Evolutionary conservation across 2,329 filamentous ascomycete species (phyloP).

Genomic region (Botrytis cinerea): DNA sequence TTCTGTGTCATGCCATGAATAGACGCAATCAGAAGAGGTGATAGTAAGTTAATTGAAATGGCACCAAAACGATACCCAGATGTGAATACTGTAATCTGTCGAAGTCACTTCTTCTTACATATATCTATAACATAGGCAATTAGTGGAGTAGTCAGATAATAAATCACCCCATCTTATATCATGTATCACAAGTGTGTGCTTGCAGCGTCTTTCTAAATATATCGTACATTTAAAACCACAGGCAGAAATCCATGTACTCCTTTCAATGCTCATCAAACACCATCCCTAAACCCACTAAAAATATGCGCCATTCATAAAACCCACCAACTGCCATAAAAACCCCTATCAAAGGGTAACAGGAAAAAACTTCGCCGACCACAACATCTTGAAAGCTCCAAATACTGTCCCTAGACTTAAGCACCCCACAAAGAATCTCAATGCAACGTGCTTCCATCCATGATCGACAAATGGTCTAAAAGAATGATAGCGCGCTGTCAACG

Average conservation of each 20-base stretch:
- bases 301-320: not conserved
- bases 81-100: not conserved
- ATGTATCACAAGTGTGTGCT: not conserved
- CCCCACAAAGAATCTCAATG: slow-evolving; percentile 4
- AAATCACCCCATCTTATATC: not conserved
- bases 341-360: not conserved
- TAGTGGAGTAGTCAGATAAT: not conserved
- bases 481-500: slow-evolving; percentile 19
- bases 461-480: slow-evolving; percentile 18
- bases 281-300: not conserved
- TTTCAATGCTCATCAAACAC: not conserved
- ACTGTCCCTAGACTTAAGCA: not conserved
- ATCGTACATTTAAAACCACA: not conserved
- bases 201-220: not conserved
- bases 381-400: slow-evolving; percentile 1
- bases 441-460: slow-evolving; percentile 8
- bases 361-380: not conserved
- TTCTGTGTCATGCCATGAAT: not conserved
- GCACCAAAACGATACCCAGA: not conserved
- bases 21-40: not conserved
- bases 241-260: not conserved
- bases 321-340: not conserved
- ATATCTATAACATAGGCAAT: not conserved
- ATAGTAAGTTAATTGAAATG: accelerated
- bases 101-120: not conserved